Conservation (phyloP, 768 basidiomycete genomes). For the Rhizopogon salebrosus region DNA sequence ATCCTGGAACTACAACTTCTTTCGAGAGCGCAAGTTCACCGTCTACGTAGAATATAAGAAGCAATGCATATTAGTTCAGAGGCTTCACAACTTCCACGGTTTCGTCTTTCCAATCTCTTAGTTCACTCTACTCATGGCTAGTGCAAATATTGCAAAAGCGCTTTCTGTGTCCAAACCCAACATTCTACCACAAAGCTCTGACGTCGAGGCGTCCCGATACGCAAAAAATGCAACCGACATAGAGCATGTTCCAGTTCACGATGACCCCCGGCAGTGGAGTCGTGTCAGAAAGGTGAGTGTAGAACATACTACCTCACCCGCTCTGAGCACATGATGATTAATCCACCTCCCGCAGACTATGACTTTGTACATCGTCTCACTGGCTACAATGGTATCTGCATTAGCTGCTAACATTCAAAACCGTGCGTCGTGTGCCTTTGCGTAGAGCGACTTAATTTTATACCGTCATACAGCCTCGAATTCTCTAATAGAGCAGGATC, state of each 20-base stretch:
- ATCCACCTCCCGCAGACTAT: conserved; percentile 11
- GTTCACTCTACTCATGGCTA: background rate
- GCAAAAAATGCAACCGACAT: conserved; percentile 22
- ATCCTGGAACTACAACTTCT: background rate
- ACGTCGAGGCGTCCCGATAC: background rate
- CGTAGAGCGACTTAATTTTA: background rate
- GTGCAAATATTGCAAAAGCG: background rate
- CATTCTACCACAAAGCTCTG: background rate
- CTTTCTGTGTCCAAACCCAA: background rate
- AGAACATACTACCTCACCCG: background rate
- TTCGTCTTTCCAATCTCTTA: background rate
- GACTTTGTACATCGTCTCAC: conserved; percentile 23
- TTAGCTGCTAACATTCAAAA: conserved; percentile 25
- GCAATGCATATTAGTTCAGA: background rate
- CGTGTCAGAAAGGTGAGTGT: conserved; percentile 44
- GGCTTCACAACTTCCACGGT: background rate
- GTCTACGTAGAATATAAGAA: background rate
- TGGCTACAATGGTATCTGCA: conserved; percentile 18
- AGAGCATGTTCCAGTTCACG: conserved; percentile 36
- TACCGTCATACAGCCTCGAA: conserved; percentile 47
- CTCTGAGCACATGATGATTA: background rate
- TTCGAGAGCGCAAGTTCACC: background rate
- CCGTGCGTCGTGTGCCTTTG: conserved; percentile 13
- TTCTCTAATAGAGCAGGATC: conserved; percentile 48
- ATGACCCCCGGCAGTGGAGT: conserved; percentile 64